Conservation (phyloP, 176 grass and related monocot species). For the Echinochloa phyllopogon region DNA sequence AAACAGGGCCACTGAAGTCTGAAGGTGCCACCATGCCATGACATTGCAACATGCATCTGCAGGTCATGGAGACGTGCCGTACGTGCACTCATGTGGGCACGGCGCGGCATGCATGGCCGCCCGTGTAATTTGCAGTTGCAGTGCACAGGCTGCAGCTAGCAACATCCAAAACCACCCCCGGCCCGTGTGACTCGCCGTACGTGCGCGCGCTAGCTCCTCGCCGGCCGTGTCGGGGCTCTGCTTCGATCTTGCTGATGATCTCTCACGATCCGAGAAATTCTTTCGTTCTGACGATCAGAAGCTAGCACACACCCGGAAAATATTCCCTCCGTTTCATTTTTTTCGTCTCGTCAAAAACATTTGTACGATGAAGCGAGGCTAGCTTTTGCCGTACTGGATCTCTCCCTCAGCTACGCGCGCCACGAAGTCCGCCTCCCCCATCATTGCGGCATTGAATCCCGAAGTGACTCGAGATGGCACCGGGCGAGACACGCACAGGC, state of each 20-base stretch:
- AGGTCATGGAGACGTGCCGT: background rate
- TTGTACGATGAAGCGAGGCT: background rate
- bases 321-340: too few species aligned
- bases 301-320: too few species aligned
- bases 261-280: too few species aligned
- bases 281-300: too few species aligned
- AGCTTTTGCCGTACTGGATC: background rate
- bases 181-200: background rate
- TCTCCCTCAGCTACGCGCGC: background rate
- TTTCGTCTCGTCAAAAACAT: background rate
- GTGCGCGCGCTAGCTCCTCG: background rate
- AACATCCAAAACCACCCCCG: background rate
- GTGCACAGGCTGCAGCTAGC: too few species aligned
- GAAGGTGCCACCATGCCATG: too few species aligned
- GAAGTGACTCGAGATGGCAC: conserved; percentile 7
- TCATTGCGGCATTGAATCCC: conserved; percentile 22
- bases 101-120: too few species aligned
- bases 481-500: conserved; percentile 15
- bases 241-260: too few species aligned
- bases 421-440: background rate
- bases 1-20: too few species aligned
- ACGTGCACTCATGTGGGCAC: too few species aligned
- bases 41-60: background rate
- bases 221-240: too few species aligned
- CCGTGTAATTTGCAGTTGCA: too few species aligned